A percentile compares a stretch with the other conserved stretches of the same genome.
Conservation (phyloP, 805 yeast species). For the Torulaspora gathmanii region DNA sequence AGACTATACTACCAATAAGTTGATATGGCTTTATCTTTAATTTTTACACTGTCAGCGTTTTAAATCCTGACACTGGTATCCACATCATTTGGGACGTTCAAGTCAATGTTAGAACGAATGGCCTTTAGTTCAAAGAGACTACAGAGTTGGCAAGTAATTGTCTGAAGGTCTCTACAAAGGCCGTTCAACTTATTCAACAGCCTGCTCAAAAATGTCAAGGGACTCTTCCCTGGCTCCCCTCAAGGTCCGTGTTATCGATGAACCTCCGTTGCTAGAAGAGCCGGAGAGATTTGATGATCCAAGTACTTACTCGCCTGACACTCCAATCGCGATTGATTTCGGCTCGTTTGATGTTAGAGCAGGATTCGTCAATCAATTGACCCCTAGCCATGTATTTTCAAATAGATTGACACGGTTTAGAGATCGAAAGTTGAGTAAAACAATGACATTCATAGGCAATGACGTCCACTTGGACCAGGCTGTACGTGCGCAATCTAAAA, state of each 20-base stretch:
- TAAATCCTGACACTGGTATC: too few species aligned
- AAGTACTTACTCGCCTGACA: conserved; percentile 32
- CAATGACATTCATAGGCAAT: conserved; percentile 73
- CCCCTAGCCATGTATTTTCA: conserved; percentile 65
- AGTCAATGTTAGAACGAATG: background rate
- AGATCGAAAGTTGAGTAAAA: conserved; percentile 62
- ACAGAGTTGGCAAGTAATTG: background rate
- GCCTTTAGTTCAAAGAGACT: background rate
- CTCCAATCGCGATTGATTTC: conserved; percentile 85
- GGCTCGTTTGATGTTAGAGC: conserved; percentile 61
- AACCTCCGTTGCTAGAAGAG: conserved; percentile 30
- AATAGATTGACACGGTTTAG: conserved; percentile 66
- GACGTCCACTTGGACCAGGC: conserved; percentile 71
- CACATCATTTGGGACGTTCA: background rate
- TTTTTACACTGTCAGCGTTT: background rate
- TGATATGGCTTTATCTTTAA: background rate
- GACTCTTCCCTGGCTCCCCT: conserved; percentile 31
- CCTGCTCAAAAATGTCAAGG: conserved; percentile 19
- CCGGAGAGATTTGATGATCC: conserved; percentile 34
- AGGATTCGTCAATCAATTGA: conserved; percentile 47
- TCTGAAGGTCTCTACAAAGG: background rate
- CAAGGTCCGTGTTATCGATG: conserved; percentile 26
- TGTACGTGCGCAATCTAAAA: conserved; percentile 59
- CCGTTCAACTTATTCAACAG: background rate
- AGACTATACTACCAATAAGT: background rate